Conservation (phyloP, 192 early-diverging fungal species). For the Entophlyctis helioformis region DNA sequence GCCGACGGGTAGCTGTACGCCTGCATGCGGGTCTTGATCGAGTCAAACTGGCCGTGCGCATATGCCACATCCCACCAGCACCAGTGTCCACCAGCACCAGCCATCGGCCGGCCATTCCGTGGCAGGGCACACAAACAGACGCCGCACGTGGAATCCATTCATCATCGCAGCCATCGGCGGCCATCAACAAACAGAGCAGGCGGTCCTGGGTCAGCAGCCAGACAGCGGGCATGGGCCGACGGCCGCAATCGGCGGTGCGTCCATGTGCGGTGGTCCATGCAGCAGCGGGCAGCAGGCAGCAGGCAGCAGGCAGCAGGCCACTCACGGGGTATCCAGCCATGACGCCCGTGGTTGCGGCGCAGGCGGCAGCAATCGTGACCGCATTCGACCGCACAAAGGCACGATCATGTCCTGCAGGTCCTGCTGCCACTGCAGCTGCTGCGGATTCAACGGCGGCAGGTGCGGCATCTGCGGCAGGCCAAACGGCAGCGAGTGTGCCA, state of each 20-base stretch:
- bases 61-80: neutral
- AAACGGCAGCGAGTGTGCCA: too few species aligned
- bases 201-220: neutral
- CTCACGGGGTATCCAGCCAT: conserved; percentile 13
- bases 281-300: too few species aligned
- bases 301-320: too few species aligned
- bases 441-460: too few species aligned
- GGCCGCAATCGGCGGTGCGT: neutral
- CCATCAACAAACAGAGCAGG: neutral
- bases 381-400: conserved; percentile 2
- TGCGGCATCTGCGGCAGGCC: too few species aligned
- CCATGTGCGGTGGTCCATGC: neutral
- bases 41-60: conserved; percentile 54
- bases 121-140: neutral
- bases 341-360: conserved; percentile 10
- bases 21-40: conserved; percentile 95
- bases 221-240: neutral
- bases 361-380: conserved; percentile 15
- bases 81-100: neutral
- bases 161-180: neutral
- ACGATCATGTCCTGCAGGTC: too few species aligned
- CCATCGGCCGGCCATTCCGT: neutral
- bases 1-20: conserved; percentile 74
- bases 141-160: neutral
- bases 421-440: too few species aligned